A percentile compares a stretch with the other conserved stretches of the same genome.
These are phyloP conservation scores for Colletotrichum euphorbiae DNA, from an alignment of 2,329 filamentous ascomycete genomes.

Conservation along the genomic window DNA sequence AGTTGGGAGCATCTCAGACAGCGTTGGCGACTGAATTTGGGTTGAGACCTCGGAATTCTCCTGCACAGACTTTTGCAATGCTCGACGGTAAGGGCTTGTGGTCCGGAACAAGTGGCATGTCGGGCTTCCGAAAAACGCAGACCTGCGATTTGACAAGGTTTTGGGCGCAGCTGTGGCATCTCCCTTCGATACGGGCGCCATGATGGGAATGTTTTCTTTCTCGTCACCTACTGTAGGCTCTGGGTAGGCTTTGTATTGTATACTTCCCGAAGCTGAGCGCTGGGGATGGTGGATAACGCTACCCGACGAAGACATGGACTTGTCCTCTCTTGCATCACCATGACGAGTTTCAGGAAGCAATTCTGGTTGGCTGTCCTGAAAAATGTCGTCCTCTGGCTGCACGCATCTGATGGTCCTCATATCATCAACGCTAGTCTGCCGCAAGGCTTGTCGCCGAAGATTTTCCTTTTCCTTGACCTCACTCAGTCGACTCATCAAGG, in stretches of 20 bases:
- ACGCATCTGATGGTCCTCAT: conserved; percentile 48
- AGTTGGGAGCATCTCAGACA: conserved; percentile 41
- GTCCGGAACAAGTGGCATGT: conserved; percentile 64
- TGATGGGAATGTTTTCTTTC: background rate
- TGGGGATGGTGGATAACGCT: conserved; percentile 16
- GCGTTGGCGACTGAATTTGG: conserved; percentile 39
- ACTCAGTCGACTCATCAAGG: conserved; percentile 68
- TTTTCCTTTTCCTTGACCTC: conserved; percentile 48
- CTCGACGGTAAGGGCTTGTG: conserved; percentile 66
- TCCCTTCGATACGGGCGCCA: background rate
- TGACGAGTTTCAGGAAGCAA: background rate
- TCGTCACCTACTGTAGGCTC: background rate
- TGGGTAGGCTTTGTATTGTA: conserved; percentile 3
- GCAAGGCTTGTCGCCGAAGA: background rate
- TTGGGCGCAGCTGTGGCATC: conserved; percentile 42
- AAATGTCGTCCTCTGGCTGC: conserved; percentile 49
- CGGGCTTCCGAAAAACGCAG: conserved; percentile 65
- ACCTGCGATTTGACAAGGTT: conserved; percentile 55
- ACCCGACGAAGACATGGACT: background rate
- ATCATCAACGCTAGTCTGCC: background rate
- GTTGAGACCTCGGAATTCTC: conserved; percentile 46
- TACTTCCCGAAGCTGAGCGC: background rate
- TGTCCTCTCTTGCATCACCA: background rate
- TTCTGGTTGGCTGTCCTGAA: conserved; percentile 40
- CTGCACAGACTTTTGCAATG: conserved; percentile 60